Evolutionary conservation across 1,284 basidiomycete species (phyloP).

Genomic region (Cryptococcus deneoformans): DNA sequence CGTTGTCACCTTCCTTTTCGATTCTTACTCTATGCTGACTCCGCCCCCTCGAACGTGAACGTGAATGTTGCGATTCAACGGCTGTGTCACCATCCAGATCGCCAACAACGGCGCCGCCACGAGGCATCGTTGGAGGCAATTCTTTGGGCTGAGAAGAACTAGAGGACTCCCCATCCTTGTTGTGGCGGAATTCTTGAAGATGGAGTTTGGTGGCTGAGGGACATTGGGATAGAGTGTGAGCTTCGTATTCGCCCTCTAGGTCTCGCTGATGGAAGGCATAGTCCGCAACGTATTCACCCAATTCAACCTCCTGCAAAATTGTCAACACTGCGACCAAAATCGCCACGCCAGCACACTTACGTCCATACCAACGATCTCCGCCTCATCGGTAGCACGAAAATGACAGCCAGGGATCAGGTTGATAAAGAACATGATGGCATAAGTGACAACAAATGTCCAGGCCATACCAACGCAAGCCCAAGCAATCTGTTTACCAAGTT

Average conservation of each 20-base stretch:
- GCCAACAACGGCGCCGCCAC: slow-evolving; percentile 6
- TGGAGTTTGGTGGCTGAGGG: slow-evolving; percentile 10
- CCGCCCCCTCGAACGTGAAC: slow-evolving; percentile 1
- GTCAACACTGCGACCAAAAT: background rate
- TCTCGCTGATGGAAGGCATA: slow-evolving; percentile 49
- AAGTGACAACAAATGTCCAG: slow-evolving; percentile 56
- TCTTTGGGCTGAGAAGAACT: background rate
- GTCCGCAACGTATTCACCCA: slow-evolving; percentile 50
- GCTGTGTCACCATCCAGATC: slow-evolving; percentile 1
- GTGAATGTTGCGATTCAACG: background rate
- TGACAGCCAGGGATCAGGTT: slow-evolving; percentile 65
- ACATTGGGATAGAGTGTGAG: slow-evolving; percentile 9
- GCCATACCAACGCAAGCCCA: slow-evolving; percentile 69
- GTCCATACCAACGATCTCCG: slow-evolving; percentile 84
- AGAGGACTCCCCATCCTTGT: slow-evolving; percentile 1
- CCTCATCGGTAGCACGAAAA: slow-evolving; percentile 69
- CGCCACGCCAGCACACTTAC: slow-evolving; percentile 50
- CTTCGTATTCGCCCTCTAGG: slow-evolving; percentile 39
- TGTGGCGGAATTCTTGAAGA: slow-evolving; percentile 2
- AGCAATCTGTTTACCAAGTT: slow-evolving; percentile 77
- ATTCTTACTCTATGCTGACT: background rate
- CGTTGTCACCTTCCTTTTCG: background rate
- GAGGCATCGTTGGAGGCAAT: slow-evolving; percentile 15
- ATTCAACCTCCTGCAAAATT: slow-evolving; percentile 37
- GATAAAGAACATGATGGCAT: slow-evolving; percentile 52